Conservation (phyloP, 1,284 basidiomycete species). For the Takashimella koratensis region DNA sequence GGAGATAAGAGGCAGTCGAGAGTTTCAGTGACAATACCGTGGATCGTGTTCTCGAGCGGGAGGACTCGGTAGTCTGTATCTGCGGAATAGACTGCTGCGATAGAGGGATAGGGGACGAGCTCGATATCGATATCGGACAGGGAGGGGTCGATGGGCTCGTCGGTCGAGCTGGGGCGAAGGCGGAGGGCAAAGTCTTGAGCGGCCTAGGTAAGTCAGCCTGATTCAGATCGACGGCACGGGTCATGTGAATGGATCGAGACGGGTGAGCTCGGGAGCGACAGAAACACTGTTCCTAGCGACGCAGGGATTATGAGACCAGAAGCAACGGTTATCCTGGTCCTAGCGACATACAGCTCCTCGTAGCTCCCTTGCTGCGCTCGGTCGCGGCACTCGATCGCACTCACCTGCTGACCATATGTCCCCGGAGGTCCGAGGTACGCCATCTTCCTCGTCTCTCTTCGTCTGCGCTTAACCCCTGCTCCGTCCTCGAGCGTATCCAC, state of each 20-base stretch:
- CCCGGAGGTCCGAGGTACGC: slow-evolving; percentile 48
- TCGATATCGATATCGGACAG: slow-evolving; percentile 13
- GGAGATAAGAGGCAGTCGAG: slow-evolving; percentile 34
- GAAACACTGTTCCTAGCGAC: too few relatives aligned
- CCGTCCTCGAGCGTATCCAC: too few relatives aligned
- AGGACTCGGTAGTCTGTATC: slow-evolving; percentile 33
- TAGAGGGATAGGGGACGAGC: slow-evolving; percentile 26
- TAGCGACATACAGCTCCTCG: too few relatives aligned
- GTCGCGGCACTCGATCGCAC: too few relatives aligned
- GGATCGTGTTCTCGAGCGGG: slow-evolving; percentile 48
- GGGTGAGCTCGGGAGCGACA: too few relatives aligned
- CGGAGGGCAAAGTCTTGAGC: slow-evolving; percentile 21
- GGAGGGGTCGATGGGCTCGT: not conserved
- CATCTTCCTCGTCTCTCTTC: slow-evolving; percentile 12
- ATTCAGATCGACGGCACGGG: too few relatives aligned
- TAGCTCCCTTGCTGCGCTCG: too few relatives aligned
- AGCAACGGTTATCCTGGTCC: too few relatives aligned
- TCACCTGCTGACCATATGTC: slow-evolving; percentile 47
- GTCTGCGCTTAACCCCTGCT: too few relatives aligned
- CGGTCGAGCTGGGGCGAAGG: slow-evolving; percentile 3
- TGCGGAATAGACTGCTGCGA: slow-evolving; percentile 27
- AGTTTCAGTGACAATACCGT: slow-evolving; percentile 46
- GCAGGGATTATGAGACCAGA: too few relatives aligned
- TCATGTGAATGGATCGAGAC: not conserved
- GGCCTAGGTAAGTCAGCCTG: too few relatives aligned